Conservation (phyloP, 495 filamentous ascomycete genomes). For the Daldinia decipiens region DNA sequence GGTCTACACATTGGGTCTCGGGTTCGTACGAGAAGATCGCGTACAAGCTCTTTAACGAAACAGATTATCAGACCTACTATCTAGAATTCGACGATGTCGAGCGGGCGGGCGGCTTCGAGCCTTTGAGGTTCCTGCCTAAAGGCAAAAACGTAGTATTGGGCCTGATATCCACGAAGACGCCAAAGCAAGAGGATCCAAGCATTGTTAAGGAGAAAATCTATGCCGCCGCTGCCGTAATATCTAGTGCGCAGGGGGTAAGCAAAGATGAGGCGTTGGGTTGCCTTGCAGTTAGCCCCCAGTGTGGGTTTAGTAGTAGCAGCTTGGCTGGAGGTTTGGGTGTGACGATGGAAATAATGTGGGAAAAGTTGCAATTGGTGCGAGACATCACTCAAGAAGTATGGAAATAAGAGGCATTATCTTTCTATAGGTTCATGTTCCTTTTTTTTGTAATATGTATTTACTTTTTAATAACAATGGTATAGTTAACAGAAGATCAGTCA, state of each 20-base stretch:
- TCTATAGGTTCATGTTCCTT: neutral
- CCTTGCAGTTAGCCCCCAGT: conserved; percentile 78
- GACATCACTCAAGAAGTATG: conserved; percentile 75
- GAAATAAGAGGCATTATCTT: conserved; percentile 40
- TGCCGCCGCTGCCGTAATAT: conserved; percentile 74
- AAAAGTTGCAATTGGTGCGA: conserved; percentile 72
- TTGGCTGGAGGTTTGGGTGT: conserved; percentile 73
- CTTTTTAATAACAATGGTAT: no score
- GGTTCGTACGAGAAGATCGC: conserved; percentile 84
- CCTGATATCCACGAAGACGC: conserved; percentile 78
- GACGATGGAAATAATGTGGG: conserved; percentile 71
- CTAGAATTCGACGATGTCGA: conserved; percentile 84
- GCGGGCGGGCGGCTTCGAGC: conserved; percentile 81
- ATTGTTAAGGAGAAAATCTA: conserved; percentile 72
- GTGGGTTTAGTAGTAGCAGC: conserved; percentile 78
- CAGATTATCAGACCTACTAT: conserved; percentile 82
- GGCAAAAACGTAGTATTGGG: conserved; percentile 81
- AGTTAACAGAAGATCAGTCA: no score
- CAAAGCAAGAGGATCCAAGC: conserved; percentile 74
- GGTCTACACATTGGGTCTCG: conserved; percentile 78
- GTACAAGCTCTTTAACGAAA: conserved; percentile 77
- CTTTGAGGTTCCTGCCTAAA: conserved; percentile 73
- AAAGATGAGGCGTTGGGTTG: conserved; percentile 71
- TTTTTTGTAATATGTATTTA: no score
- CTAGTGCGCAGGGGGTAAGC: conserved; percentile 68